These are phyloP conservation scores for Aphanomyces stellatus DNA, from an alignment of 352 stramenopile species.

Conservation along the genomic window DNA sequence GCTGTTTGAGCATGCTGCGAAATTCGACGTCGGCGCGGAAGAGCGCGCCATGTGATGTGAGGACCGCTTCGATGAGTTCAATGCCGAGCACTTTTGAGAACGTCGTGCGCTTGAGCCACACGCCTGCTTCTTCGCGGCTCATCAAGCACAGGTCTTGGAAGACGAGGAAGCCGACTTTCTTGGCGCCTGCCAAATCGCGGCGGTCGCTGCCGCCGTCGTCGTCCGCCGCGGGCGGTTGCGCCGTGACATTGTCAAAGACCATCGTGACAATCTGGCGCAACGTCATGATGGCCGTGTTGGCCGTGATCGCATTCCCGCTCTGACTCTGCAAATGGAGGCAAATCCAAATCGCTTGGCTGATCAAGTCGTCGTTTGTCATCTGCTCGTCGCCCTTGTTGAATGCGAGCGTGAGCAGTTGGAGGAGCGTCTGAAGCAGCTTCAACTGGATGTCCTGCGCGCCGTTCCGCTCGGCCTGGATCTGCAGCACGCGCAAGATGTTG, in stretches of 20 bases:
- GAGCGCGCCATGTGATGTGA: slow-evolving; percentile 45
- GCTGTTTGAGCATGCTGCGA: slow-evolving; percentile 68
- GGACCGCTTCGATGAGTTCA: slow-evolving; percentile 69
- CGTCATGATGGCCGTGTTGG: slow-evolving; percentile 82
- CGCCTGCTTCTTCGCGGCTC: slow-evolving; percentile 71
- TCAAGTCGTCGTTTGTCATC: slow-evolving; percentile 62
- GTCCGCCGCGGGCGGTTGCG: slow-evolving; percentile 33
- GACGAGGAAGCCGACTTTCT: slow-evolving; percentile 71
- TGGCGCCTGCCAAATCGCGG: slow-evolving; percentile 25
- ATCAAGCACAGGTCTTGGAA: slow-evolving; percentile 84
- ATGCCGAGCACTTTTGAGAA: slow-evolving; percentile 70
- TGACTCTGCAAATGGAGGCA: slow-evolving; percentile 70
- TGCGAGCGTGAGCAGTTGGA: slow-evolving; percentile 76
- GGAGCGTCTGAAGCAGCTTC: slow-evolving; percentile 82
- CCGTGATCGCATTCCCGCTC: slow-evolving; percentile 66
- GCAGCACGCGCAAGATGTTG: slow-evolving; percentile 92
- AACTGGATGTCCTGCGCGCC: slow-evolving; percentile 73
- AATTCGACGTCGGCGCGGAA: slow-evolving; percentile 73
- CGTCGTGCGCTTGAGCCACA: slow-evolving; percentile 75
- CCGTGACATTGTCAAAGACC: slow-evolving; percentile 72
- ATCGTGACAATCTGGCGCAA: slow-evolving; percentile 82
- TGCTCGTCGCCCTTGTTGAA: slow-evolving; percentile 20
- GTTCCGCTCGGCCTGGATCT: slow-evolving; percentile 92
- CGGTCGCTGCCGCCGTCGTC: too few relatives aligned
- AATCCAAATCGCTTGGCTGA: slow-evolving; percentile 84